Evolutionary conservation across 2,329 filamentous ascomycete genomes (phyloP), one percentile per base, ranked within the genome.

Genomic region (Penicillium sp.): DNA sequence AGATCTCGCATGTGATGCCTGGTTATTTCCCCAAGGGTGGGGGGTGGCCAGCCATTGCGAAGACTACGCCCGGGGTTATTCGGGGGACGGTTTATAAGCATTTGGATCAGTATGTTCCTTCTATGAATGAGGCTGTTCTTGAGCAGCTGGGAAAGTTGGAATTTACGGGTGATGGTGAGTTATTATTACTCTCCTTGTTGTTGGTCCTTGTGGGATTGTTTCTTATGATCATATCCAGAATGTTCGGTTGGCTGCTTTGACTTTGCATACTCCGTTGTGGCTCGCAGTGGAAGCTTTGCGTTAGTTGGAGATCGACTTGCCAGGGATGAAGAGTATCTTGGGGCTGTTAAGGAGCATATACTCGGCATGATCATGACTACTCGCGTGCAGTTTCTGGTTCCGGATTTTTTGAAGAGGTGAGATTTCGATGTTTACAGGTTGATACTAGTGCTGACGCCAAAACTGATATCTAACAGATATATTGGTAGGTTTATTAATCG

Each of bases 1-100:
- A 67, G 19, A 61, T 65, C 31, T 78, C 83, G 1, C 54, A 66
- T 4, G 81, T 83, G 60, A 70, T 66, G 64, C 59, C 64, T 26
- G 62, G 64, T 0, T 66, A 65, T 37, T 66, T 66, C 16, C 64
- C 57, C 4, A 50, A 50, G 10, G 62, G 29, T 1, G 55, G 51
- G 25, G 62, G 62, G 21, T 66, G 64, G 64, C 64, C 64, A n/a
- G 57, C 60, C n/a, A 63, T 66, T 39, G 64, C 62, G 14, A 66
- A 65, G 42, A 65, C 61, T 8, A 66, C 62, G 11, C 61, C 64
- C 1, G 64, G 64, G 11, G 10, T 66, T 23, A 65, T 66, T 39
- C 61, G 64, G 2, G 61, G 53, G n/a, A 65, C 58, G 3, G 61
- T 62, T 9, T 50, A 58, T 26, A 65, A 64, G 26, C 50, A 64